Base-by-base conservation (phyloP, 2,329 filamentous ascomycete species). In the Fusarium virguliforme region DNA sequence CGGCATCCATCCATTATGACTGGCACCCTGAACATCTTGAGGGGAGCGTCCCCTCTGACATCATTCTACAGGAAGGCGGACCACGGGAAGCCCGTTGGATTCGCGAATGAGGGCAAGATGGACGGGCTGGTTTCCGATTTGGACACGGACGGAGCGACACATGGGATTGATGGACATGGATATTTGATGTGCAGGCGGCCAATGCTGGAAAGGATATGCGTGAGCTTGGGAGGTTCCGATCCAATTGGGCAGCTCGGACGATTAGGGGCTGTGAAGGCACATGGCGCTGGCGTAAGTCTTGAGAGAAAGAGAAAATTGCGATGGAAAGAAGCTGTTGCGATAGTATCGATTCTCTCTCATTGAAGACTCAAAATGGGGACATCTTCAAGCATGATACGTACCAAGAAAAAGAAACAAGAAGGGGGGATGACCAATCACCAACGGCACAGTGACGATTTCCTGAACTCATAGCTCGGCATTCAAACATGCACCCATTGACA, bases 1-100 rank as follows among this genome's bases (percentile, higher is more conserved):
- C 3, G 10, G 24, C n/a, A 6, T 24, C 26, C 26, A 41, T 30
- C 37, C 8, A 28, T 3, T 13, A 7, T 10, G 12, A 32, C 26
- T 50, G 22, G 51, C 60, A 59, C 12, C 43, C 26, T 32, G 48
- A 34, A 28, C 46, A 26, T 34, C 18, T 58, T 58, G 18, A 26
- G 34, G n/a, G 12, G 28, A 51, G 24, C 9, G 4, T 40, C 12
- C 9, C 50, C 58, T 59, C 61, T 74, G 68, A 71, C 70, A 74
- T 74, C 71, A 73, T 67, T 41, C 4, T 12, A 41, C 54, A 64
- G 58, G 65, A 53, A 40, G 15, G 8, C 13, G 22, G 24, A 40
- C 35, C 28, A n/a, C 43, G 12, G 30, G 40, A 43, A 22, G 35
- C 40, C 38, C 48, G 38, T 63, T 43, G 50, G 40, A 50, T 26